Conservation (phyloP, 768 basidiomycete genomes). For the Leccinum olivaceopallidum region DNA sequence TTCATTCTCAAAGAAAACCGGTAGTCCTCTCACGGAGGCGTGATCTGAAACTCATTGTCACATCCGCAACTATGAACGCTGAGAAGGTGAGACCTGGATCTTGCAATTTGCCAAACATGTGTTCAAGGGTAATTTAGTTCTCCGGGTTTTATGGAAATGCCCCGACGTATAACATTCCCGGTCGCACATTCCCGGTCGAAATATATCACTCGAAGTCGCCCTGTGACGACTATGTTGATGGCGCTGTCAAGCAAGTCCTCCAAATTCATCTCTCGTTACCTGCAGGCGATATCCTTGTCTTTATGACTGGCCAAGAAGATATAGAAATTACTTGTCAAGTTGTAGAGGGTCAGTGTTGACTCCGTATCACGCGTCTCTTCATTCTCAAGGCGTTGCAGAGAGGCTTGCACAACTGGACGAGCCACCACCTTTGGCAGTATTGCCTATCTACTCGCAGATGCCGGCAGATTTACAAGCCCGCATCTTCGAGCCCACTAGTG, state of each 20-base stretch:
- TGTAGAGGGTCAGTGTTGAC: slow-evolving; percentile 62
- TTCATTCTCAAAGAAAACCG: slow-evolving; percentile 5
- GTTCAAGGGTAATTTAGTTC: slow-evolving; percentile 56
- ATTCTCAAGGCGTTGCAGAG: slow-evolving; percentile 48
- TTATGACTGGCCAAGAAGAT: slow-evolving; percentile 99
- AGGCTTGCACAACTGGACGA: slow-evolving; percentile 92
- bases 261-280: slow-evolving; percentile 95
- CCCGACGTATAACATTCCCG: slow-evolving; percentile 90
- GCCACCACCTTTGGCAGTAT: slow-evolving; percentile 80
- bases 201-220: slow-evolving; percentile 95
- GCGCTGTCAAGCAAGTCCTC: slow-evolving; percentile 96
- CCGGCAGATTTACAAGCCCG: slow-evolving; percentile 98
- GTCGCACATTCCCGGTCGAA: slow-evolving; percentile 97
- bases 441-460: slow-evolving; percentile 99
- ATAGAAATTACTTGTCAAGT: slow-evolving; percentile 98
- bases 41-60: slow-evolving; percentile 95
- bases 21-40: slow-evolving; percentile 83
- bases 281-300: slow-evolving; percentile 92
- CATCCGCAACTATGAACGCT: slow-evolving; percentile 99
- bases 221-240: slow-evolving; percentile 98
- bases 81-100: slow-evolving; percentile 68
- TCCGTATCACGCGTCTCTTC: no score
- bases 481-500: slow-evolving; percentile 92
- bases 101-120: background rate
- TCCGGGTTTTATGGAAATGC: slow-evolving; percentile 95